Evolutionary conservation across 1,284 basidiomycete species (phyloP), one percentile per base, ranked within the genome.

Genomic region (Trichosporon asahii): DNA sequence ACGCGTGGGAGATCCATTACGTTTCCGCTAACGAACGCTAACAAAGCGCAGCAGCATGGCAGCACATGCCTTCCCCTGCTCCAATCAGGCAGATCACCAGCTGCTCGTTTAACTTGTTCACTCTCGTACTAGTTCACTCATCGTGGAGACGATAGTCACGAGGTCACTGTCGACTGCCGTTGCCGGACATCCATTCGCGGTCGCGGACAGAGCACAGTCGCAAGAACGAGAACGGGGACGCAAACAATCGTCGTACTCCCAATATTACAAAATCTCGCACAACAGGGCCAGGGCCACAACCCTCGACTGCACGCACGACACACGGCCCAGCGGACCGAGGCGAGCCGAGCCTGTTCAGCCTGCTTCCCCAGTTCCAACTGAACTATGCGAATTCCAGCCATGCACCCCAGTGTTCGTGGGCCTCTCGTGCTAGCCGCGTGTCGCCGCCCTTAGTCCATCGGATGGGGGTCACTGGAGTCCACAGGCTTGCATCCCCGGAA

Each of bases 301-400:
- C 46, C 46, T 8, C 5, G 21, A 9, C 3, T 8, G 46, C 46
- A 23, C n/a, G n/a, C n/a, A 53, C 49, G 21, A 21, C 49, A 25
- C 21, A 53, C 49, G 49, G 49, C 12, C 21, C 49, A 21, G 49
- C 49, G 21, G 49, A 23, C 49, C 49, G 49, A 53, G n/a, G 49
- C 49, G 4, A 9, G 15, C 49, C 11, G 49, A 53, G 49, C 49
- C 49, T 53, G 23, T 23, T 25, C 49, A 53, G 49, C 49, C 49
- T 53, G 49, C 25, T 53, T 15, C 35, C 27, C 57, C 27, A 61
- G 57, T 61, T 61, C 57, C 57, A 33, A 61, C 57, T 61, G 57
- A 61, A 61, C 57, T 31, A 61, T 61, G 29, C 57, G 29, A 61
- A 61, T 61, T 61, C 57, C 57, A 61, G 57, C 57, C 29, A 53